These are phyloP conservation scores for Lasiodiplodia gonubiensis DNA, from an alignment of 2,329 filamentous ascomycete species.

Conservation along the genomic window DNA sequence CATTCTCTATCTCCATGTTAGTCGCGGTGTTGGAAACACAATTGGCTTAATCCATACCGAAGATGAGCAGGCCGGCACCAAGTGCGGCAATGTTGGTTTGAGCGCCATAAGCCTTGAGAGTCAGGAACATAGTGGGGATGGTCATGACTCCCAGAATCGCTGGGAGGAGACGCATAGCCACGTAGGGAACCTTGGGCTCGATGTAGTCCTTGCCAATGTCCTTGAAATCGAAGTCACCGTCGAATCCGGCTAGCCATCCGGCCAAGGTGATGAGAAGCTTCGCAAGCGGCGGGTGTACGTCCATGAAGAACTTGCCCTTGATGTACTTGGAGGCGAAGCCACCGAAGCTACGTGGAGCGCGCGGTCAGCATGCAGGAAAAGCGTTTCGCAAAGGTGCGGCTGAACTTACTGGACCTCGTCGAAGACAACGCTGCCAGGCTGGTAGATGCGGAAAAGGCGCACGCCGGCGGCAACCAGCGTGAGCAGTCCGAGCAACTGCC, in stretches of 20 bases:
- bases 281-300: conserved; percentile 96
- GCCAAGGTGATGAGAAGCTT: conserved; percentile 96
- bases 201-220: conserved; percentile 99
- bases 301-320: conserved; percentile 99
- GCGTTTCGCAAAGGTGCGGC: background rate
- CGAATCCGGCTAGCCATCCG: conserved; percentile 92
- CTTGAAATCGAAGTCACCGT: conserved; percentile 98
- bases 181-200: conserved; percentile 92
- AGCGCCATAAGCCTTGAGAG: conserved; percentile 87
- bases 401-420: conserved; percentile 96
- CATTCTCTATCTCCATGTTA: conserved; percentile 74
- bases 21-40: conserved; percentile 7
- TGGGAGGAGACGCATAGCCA: conserved; percentile 94
- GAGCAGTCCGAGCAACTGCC: conserved; percentile 73
- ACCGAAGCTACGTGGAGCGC: conserved; percentile 74
- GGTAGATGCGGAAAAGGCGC: conserved; percentile 92
- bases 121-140: conserved; percentile 92
- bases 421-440: conserved; percentile 95
- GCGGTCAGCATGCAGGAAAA: conserved; percentile 7
- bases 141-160: conserved; percentile 87
- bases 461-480: conserved; percentile 79
- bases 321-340: conserved; percentile 99
- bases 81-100: conserved; percentile 83
- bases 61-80: conserved; percentile 86
- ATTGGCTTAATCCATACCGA: conserved; percentile 63